These are phyloP conservation scores for Kodamaea jinghongensis DNA, from an alignment of 805 yeast genomes.

Conservation along the genomic window DNA sequence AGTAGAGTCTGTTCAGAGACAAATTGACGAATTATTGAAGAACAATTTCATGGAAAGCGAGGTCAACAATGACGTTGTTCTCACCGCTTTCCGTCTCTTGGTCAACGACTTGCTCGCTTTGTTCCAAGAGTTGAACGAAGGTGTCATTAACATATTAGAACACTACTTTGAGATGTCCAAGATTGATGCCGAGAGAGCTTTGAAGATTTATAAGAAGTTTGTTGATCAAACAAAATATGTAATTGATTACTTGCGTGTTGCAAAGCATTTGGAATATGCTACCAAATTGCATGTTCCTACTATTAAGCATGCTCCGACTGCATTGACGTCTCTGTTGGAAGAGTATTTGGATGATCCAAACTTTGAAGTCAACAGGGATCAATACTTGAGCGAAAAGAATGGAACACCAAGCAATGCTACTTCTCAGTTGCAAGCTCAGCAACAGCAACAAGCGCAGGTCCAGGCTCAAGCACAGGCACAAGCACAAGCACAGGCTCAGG, in stretches of 20 bases:
- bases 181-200: slow-evolving; percentile 81
- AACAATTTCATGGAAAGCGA: slow-evolving; percentile 79
- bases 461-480: too few relatives aligned
- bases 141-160: slow-evolving; percentile 89
- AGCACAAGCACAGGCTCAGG: slow-evolving; percentile 5
- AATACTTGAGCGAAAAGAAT: slow-evolving; percentile 68
- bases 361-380: slow-evolving; percentile 75
- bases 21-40: slow-evolving; percentile 69
- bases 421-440: slow-evolving; percentile 5
- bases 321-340: slow-evolving; percentile 79
- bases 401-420: slow-evolving; percentile 1
- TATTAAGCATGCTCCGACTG: slow-evolving; percentile 95
- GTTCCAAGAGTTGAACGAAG: slow-evolving; percentile 91
- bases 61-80: slow-evolving; percentile 75
- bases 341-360: slow-evolving; percentile 86
- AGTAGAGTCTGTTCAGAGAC: slow-evolving; percentile 79
- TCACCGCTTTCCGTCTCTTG: slow-evolving; percentile 81
- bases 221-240: slow-evolving; percentile 85
- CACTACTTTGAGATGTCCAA: slow-evolving; percentile 92
- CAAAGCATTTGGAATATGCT: slow-evolving; percentile 81
- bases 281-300: slow-evolving; percentile 93
- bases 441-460: slow-evolving; percentile 5
- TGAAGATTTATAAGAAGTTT: slow-evolving; percentile 78
- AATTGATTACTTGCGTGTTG: slow-evolving; percentile 81
- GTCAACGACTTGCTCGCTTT: slow-evolving; percentile 86